These are phyloP conservation scores for Bipolaris oryzae DNA, from an alignment of 2,329 filamentous ascomycete genomes.

Conservation along the genomic window DNA sequence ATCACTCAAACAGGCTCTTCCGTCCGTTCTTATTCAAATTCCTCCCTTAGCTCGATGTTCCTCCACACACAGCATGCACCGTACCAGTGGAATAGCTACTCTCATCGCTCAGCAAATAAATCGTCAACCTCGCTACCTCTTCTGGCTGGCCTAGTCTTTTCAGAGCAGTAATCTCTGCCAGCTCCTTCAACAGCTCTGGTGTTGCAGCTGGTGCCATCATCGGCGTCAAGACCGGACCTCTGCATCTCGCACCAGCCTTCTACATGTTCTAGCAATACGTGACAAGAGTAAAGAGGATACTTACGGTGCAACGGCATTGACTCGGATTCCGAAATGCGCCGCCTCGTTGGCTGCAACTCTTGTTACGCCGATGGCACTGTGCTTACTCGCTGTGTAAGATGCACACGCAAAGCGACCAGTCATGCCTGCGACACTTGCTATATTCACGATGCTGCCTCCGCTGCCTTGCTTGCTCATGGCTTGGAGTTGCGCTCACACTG, in stretches of 20 bases:
- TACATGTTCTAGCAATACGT: not conserved
- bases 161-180: not conserved
- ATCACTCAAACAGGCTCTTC: no score
- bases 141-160: conserved; percentile 14
- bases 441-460: conserved; percentile 11
- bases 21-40: no score
- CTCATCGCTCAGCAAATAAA: conserved; percentile 54
- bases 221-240: not conserved
- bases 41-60: not conserved
- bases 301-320: conserved; percentile 21
- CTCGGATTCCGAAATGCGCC: conserved; percentile 34
- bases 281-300: not conserved
- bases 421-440: conserved; percentile 53
- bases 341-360: conserved; percentile 46
- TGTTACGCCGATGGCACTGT: conserved; percentile 48
- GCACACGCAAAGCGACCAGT: conserved; percentile 48
- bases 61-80: conserved; percentile 49
- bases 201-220: not conserved
- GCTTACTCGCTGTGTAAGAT: conserved; percentile 46
- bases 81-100: conserved; percentile 53
- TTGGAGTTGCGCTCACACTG: conserved; percentile 37
- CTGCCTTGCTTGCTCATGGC: conserved; percentile 20
- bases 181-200: no score
- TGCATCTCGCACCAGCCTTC: not conserved
- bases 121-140: conserved; percentile 51